Percentiles rank a stretch among this genome's conserved stretches.
phyloP scores from a whole-genome alignment of 306 rosid genomes.

The Trichosanthes cucumerina region DNA sequence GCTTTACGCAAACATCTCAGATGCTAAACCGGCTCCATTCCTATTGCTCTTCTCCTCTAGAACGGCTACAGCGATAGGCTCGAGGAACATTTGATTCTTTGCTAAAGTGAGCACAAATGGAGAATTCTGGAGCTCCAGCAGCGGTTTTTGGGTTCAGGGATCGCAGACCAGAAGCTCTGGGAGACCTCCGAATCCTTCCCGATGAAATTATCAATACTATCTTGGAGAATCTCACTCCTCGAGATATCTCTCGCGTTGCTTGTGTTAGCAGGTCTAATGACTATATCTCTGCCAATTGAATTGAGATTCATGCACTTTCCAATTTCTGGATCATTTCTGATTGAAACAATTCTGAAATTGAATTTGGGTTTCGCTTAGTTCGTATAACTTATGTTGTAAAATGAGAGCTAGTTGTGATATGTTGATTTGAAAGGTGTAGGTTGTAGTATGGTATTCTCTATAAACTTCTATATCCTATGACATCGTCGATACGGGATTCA shows the following conservation, averaged over 20 bases:
- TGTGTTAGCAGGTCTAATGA: conserved; percentile 74
- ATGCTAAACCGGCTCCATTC: background rate
- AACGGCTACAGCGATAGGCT: background rate
- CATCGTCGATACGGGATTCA: background rate
- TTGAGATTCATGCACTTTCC: background rate
- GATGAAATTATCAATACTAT: conserved; percentile 70
- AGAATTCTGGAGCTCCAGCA: conserved; percentile 14
- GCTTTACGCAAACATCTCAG: conserved; percentile 2
- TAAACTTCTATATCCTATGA: background rate
- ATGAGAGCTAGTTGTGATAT: background rate
- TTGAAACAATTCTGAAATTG: background rate
- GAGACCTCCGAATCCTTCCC: conserved; percentile 62
- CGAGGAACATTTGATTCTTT: background rate
- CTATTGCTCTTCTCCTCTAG: background rate
- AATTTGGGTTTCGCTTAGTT: background rate
- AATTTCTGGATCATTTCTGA: background rate
- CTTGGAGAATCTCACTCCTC: conserved; percentile 55
- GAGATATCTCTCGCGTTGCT: conserved; percentile 63
- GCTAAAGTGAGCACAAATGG: conserved; percentile 23
- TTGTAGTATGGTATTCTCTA: background rate
- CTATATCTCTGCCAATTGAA: background rate
- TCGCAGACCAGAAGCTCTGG: conserved; percentile 73
- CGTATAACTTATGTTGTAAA: background rate
- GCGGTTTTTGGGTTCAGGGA: conserved; percentile 23
- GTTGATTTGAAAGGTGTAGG: background rate